Base-by-base conservation (phyloP, 2,329 filamentous ascomycete genomes). In the Sporothrix dimorphospora region DNA sequence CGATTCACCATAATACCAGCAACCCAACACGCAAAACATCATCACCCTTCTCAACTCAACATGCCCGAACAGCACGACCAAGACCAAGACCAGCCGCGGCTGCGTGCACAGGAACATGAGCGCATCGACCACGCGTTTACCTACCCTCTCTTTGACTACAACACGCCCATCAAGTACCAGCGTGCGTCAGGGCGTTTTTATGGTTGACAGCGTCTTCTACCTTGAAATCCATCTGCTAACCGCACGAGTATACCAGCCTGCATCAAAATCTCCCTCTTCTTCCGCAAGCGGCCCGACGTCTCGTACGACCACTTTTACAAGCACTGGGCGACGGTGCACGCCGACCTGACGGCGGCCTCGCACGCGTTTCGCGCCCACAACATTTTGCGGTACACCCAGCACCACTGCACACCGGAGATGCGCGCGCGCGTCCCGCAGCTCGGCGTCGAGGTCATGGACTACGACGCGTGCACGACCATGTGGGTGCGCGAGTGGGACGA, bases 261-360 rank as follows among this genome's bases (percentile, higher is more conserved):
- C 16, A 49, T 72, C 14, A 72, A 69, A 67, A 34, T 72, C 24
- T 72, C 71, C 14, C 55, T 72, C 42, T 69, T 69, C 45, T 72
- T 72, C 42, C 42, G 47, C 21, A 72, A 72, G 45, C 55, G 53
- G 8, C 7, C 71, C 24, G 66, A 70, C 47, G 65, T 69, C 24
- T 72, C 71, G 0, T 65, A 69, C 55, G 71, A 69, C 38, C 71
- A 69, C 49, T 72, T 72, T n/a, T 69, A 61, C n/a, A 45, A 65
- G 45, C 71, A 72, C 65, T 72, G 55, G 51, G 71, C 66, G 7
- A 59, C 27, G 0, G 65, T 69, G 2, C 71, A 72, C n/a, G 71
- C 65, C 8, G 71, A 72, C 55, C 12, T 72, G 65, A 72, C 71
- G 14, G 66, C 45, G 38, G 65, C 53, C 9, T 68, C 71, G 16